Evolutionary conservation across 73 alveolate species (phyloP).

Genomic region (Paramecium sonneborni): DNA sequence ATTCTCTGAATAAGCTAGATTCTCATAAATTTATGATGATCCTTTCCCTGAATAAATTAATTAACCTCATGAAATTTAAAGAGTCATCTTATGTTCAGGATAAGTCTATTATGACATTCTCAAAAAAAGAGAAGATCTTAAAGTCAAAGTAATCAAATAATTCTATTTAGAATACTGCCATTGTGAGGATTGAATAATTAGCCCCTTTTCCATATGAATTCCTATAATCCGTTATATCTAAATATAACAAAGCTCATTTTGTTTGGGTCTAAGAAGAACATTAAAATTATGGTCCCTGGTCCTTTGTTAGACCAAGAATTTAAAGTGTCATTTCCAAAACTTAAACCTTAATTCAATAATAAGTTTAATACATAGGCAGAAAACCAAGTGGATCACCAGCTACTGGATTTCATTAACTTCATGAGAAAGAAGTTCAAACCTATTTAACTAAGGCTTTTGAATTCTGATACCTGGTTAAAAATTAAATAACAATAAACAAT

Average conservation of each 20-base stretch:
- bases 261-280: conserved; percentile 69
- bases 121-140: conserved; percentile 44
- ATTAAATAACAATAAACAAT: neutral
- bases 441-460: conserved; percentile 37
- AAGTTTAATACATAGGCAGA: conserved; percentile 50
- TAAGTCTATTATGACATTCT: conserved; percentile 80
- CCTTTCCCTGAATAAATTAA: conserved; percentile 60
- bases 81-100: conserved; percentile 86
- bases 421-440: neutral
- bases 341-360: neutral
- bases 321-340: conserved; percentile 24
- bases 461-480: neutral
- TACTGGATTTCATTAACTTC: conserved; percentile 49
- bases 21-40: conserved; percentile 54
- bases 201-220: conserved; percentile 69
- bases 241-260: conserved; percentile 52
- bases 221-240: neutral
- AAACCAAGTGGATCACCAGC: conserved; percentile 66
- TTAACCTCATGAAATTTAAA: conserved; percentile 64
- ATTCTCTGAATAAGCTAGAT: conserved; percentile 62
- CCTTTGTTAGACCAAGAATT: conserved; percentile 55
- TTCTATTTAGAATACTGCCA: conserved; percentile 55
- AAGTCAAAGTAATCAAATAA: conserved; percentile 1
- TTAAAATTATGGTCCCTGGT: conserved; percentile 66
- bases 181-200: conserved; percentile 63